A percentile compares a stretch with the other conserved stretches of the same genome.
Evolutionary conservation across 495 filamentous ascomycete species (phyloP).

Genomic region (Bathelium albidoporum): DNA sequence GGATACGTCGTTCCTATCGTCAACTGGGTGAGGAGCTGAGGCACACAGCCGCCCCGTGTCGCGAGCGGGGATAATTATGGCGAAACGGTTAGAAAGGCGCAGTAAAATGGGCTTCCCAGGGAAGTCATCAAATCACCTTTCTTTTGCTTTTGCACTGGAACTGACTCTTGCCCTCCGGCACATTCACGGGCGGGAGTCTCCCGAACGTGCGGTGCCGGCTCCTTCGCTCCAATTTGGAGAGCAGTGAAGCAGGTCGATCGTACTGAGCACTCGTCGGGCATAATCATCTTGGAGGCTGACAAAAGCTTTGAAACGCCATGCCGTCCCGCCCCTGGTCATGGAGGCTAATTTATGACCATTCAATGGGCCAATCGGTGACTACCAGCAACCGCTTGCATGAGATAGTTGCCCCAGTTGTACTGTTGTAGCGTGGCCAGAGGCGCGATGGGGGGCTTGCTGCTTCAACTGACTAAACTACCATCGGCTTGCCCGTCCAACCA

Average conservation of each 20-base stretch:
- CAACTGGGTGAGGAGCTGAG: neutral
- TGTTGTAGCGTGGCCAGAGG: too few relatives aligned
- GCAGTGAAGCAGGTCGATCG: constrained; percentile 4
- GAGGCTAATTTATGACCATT: neutral
- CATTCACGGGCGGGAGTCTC: neutral
- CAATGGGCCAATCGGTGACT: neutral
- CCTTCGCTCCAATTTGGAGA: neutral
- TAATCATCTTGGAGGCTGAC: neutral
- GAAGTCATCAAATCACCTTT: neutral
- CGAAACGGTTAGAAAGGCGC: constrained; percentile 1
- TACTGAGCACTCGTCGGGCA: neutral
- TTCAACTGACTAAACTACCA: neutral
- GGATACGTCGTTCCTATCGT: neutral
- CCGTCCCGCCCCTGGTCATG: neutral
- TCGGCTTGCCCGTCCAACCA: neutral
- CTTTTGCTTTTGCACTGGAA: too few relatives aligned
- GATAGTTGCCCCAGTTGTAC: too few relatives aligned
- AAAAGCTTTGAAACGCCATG: neutral
- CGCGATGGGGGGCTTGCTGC: too few relatives aligned
- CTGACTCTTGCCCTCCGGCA: neutral
- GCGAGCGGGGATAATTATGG: constrained; percentile 2
- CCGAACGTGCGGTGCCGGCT: neutral
- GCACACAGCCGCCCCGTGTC: constrained; percentile 1
- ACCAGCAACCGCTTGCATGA: neutral
- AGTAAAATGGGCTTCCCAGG: neutral